Conservation (phyloP, 2,329 filamentous ascomycete genomes). For the Fusarium haematococcum region DNA sequence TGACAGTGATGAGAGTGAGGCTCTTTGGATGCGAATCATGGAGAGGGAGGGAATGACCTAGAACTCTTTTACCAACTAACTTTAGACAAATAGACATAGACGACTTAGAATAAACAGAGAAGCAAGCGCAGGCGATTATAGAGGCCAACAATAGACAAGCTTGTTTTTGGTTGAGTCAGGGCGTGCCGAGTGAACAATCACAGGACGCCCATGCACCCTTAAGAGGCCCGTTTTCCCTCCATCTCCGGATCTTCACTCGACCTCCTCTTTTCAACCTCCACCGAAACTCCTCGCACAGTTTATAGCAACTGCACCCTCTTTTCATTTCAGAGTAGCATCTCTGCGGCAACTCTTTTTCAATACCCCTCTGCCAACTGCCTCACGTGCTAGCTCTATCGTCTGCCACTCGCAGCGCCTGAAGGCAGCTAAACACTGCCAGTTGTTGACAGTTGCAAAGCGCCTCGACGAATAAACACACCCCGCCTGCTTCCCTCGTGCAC, state of each 20-base stretch:
- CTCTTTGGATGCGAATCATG: neutral
- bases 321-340: neutral
- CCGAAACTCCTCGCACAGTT: neutral
- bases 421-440: neutral
- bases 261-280: neutral
- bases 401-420: neutral
- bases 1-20: neutral
- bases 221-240: slow-evolving; percentile 10
- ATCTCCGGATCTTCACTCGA: slow-evolving; percentile 5
- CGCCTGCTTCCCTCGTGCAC: neutral
- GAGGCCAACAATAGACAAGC: slow-evolving; percentile 12
- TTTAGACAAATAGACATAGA: slow-evolving; percentile 20
- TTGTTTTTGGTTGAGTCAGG: slow-evolving; percentile 22
- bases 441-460: neutral
- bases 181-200: slow-evolving; percentile 26
- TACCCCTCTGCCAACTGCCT: neutral
- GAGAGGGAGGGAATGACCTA: neutral
- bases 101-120: neutral
- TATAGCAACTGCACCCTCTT: neutral
- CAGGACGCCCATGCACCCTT: slow-evolving; percentile 6
- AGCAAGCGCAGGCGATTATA: neutral
- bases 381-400: slow-evolving; percentile 11
- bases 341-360: neutral
- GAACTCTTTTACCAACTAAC: neutral
- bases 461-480: neutral